phyloP scores from a whole-genome alignment of 2,329 filamentous ascomycete genomes.

The Sarocladium kiliense region DNA sequence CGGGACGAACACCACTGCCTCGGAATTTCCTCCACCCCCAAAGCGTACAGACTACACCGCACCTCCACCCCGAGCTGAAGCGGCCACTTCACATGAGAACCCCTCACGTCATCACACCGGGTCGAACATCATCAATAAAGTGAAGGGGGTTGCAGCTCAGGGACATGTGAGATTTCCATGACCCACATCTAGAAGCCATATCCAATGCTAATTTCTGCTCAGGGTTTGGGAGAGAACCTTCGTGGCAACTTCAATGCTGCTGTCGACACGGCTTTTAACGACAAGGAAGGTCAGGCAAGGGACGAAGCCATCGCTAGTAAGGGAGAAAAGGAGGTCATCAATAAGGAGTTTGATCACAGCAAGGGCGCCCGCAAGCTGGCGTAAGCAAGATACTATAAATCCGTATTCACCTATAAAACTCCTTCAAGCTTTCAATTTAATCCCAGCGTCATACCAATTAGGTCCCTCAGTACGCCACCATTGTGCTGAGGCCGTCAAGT shows the following conservation, averaged over 20 bases:
- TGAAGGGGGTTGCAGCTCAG: not conserved
- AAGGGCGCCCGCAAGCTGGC: not conserved
- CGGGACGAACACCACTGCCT: not conserved
- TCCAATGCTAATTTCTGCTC: not conserved
- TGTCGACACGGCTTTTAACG: not conserved
- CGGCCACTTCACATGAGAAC: not conserved
- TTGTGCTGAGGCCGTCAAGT: constrained; percentile 59
- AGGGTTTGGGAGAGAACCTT: constrained; percentile 4
- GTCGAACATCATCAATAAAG: not conserved
- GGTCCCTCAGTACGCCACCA: constrained; percentile 60
- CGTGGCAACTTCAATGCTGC: constrained; percentile 1
- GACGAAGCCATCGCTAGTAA: constrained; percentile 3
- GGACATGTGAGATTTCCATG: not conserved
- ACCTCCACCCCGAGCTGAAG: not conserved
- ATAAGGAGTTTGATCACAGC: constrained; percentile 1
- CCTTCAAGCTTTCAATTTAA: too few relatives aligned
- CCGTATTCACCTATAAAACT: too few relatives aligned
- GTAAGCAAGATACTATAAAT: not conserved
- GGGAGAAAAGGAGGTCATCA: constrained; percentile 1
- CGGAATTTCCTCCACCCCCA: not conserved
- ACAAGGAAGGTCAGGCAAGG: not conserved
- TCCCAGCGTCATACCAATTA: too few relatives aligned
- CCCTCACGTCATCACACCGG: not conserved
- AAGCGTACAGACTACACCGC: not conserved
- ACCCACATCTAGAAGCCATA: not conserved